Evolutionary conservation across 2,329 filamentous ascomycete genomes (phyloP).

Genomic region (Fusarium ramigenum): DNA sequence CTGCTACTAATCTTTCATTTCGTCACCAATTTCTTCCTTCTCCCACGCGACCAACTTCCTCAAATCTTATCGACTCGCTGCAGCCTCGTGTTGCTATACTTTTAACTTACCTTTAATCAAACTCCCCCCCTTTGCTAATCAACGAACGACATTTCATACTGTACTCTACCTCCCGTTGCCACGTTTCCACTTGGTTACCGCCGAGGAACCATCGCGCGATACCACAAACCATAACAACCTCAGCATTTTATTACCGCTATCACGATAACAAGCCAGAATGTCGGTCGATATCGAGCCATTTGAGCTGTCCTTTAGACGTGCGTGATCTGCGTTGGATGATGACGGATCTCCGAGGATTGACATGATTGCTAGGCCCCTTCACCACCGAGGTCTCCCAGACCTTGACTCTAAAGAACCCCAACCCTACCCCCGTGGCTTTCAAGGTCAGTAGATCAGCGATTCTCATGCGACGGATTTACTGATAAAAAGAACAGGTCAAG

Average conservation of each 20-base stretch:
- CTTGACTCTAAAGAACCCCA: conserved; percentile 72
- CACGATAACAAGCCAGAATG: conserved; percentile 67
- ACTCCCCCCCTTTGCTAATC: conserved; percentile 9
- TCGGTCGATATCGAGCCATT: conserved; percentile 91
- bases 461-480: conserved; percentile 15
- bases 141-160: conserved; percentile 14
- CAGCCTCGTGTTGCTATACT: conserved; percentile 10
- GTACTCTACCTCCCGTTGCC: conserved; percentile 22
- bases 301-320: conserved; percentile 95
- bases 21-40: conserved; percentile 20
- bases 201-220: conserved; percentile 35
- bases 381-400: conserved; percentile 72
- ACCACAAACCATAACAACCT: conserved; percentile 13
- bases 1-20: conserved; percentile 16
- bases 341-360: conserved; percentile 26
- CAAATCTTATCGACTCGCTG: conserved; percentile 13
- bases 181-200: conserved; percentile 40
- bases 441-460: conserved; percentile 64
- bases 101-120: conserved; percentile 17
- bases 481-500: conserved; percentile 77
- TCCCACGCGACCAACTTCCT: conserved; percentile 18
- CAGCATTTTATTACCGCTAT: background rate
- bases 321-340: conserved; percentile 49
- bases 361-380: conserved; percentile 65
- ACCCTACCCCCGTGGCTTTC: conserved; percentile 71